These are phyloP conservation scores for Trichophyton benhamiae DNA, from an alignment of 2,329 filamentous ascomycete species.

Conservation along the genomic window DNA sequence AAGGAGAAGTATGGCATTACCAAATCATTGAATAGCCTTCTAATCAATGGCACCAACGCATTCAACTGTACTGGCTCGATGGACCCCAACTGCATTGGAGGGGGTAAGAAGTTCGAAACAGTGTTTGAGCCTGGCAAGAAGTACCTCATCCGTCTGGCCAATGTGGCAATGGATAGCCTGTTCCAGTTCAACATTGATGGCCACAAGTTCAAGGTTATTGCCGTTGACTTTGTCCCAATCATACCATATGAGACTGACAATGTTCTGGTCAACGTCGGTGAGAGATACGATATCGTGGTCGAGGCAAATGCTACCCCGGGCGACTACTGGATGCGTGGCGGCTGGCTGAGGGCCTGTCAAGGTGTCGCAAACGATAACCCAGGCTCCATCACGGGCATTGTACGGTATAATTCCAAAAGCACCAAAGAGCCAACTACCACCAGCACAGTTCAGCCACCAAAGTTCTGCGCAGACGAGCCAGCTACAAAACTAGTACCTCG, in stretches of 20 bases:
- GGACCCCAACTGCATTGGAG: neutral
- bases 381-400: conserved; percentile 29
- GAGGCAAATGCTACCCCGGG: conserved; percentile 17
- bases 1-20: neutral
- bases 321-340: conserved; percentile 30
- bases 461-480: conserved; percentile 18
- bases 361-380: conserved; percentile 22
- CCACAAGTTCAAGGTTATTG: conserved; percentile 47
- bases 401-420: conserved; percentile 26
- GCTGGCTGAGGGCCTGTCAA: conserved; percentile 23
- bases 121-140: conserved; percentile 17
- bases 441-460: neutral
- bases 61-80: neutral
- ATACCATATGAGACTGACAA: conserved; percentile 39
- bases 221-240: conserved; percentile 45
- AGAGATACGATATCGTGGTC: conserved; percentile 29
- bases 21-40: neutral
- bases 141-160: conserved; percentile 24
- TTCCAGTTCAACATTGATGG: conserved; percentile 41
- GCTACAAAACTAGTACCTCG: neutral
- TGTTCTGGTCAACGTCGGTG: conserved; percentile 26
- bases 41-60: neutral
- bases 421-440: conserved; percentile 14
- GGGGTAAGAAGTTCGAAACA: neutral
- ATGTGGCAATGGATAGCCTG: conserved; percentile 36